Percentiles rank a stretch among this genome's conserved stretches.
These are phyloP conservation scores for Abrus pulchellus DNA, from an alignment of 306 rosid species.

Conservation along the genomic window DNA sequence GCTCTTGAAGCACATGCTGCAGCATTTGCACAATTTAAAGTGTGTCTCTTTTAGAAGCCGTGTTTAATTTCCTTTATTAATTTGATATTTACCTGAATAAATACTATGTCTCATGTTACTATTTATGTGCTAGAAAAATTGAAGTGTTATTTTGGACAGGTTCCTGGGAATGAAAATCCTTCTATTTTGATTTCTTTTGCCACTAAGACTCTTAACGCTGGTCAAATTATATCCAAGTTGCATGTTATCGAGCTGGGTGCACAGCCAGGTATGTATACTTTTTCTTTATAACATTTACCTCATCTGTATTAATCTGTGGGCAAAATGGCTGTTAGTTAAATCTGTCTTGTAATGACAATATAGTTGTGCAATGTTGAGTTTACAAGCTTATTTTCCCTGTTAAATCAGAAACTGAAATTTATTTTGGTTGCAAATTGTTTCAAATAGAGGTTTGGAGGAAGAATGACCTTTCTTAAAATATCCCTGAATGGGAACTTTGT, in stretches of 20 bases:
- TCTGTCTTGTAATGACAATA: constrained; percentile 23
- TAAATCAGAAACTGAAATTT: constrained; percentile 1
- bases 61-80: constrained; percentile 18
- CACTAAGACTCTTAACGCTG: constrained; percentile 91
- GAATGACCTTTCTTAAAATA: constrained; percentile 14
- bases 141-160: constrained; percentile 57
- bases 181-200: constrained; percentile 93
- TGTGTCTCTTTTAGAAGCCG: constrained; percentile 42
- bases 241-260: constrained; percentile 99
- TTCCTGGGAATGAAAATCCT: constrained; percentile 93
- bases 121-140: constrained; percentile 28
- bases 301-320: constrained; percentile 35
- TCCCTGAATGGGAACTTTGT: constrained; percentile 1
- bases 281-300: constrained; percentile 19
- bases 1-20: constrained; percentile 99
- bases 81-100: constrained; percentile 34
- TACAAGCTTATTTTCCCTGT: constrained; percentile 18
- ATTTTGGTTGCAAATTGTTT: constrained; percentile 20
- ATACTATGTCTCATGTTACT: constrained; percentile 28
- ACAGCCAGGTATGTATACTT: constrained; percentile 81
- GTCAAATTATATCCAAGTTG: constrained; percentile 89
- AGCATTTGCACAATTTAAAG: constrained; percentile 94
- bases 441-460: background rate
- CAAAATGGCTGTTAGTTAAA: constrained; percentile 20
- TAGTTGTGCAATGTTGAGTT: constrained; percentile 21